A percentile compares a stretch with the other conserved stretches of the same genome.
These are phyloP conservation scores for Lichtheimia corymbifera DNA, from an alignment of 371 early-diverging fungal genomes.

Conservation along the genomic window DNA sequence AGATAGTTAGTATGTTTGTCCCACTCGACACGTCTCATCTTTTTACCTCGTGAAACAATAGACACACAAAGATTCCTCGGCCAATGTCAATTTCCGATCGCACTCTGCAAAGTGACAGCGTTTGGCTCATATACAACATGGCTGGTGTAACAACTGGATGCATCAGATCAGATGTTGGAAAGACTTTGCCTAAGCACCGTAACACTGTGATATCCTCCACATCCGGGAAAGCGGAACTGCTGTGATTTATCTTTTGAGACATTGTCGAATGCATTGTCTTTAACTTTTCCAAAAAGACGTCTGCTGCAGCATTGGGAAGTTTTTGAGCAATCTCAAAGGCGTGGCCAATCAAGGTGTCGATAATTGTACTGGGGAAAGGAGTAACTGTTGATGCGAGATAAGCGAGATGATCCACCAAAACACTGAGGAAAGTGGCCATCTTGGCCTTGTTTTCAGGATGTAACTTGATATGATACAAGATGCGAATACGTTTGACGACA, in stretches of 20 bases:
- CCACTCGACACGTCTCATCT: neutral
- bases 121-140: conserved; percentile 73
- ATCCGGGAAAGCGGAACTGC: conserved; percentile 44
- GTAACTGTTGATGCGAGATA: conserved; percentile 54
- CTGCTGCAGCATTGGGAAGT: conserved; percentile 45
- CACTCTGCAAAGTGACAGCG: conserved; percentile 67
- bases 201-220: conserved; percentile 63
- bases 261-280: conserved; percentile 44
- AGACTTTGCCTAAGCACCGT: conserved; percentile 67
- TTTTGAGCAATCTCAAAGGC: conserved; percentile 59
- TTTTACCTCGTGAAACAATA: conserved; percentile 67
- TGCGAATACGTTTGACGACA: conserved; percentile 79
- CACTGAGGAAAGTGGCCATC: conserved; percentile 56
- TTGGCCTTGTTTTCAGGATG: conserved; percentile 76
- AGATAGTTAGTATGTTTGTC: neutral
- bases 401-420: conserved; percentile 70
- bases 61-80: conserved; percentile 74
- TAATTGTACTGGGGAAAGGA: conserved; percentile 43
- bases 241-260: conserved; percentile 38
- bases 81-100: conserved; percentile 62
- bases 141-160: conserved; percentile 90
- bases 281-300: conserved; percentile 39
- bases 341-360: conserved; percentile 59
- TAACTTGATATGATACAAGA: conserved; percentile 79
- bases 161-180: conserved; percentile 86